Conservation (phyloP, 1,284 basidiomycete species). For the Ustilago hordei region DNA sequence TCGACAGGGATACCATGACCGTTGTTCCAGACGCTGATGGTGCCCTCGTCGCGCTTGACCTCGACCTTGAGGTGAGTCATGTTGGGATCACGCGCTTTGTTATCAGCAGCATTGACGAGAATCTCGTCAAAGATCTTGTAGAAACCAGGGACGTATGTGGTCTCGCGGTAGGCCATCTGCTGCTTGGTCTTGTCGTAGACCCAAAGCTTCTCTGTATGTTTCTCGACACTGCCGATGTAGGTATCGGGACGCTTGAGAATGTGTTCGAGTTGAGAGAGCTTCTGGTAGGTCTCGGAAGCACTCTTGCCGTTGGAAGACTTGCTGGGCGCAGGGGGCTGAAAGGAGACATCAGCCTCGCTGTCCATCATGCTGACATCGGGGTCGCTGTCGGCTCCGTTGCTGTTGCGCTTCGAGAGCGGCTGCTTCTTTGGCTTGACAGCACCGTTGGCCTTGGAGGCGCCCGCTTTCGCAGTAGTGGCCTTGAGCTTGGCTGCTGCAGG, state of each 20-base stretch:
- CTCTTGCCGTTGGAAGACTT: constrained; percentile 74
- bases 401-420: constrained; percentile 76
- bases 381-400: constrained; percentile 69
- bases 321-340: constrained; percentile 30
- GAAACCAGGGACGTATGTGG: constrained; percentile 95
- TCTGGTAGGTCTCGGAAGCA: constrained; percentile 91
- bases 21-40: constrained; percentile 95
- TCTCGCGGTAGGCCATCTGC: constrained; percentile 73
- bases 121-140: constrained; percentile 99
- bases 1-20: constrained; percentile 95
- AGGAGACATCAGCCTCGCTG: constrained; percentile 43
- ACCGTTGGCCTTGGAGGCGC: constrained; percentile 68
- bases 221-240: constrained; percentile 79
- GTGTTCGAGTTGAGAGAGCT: constrained; percentile 96
- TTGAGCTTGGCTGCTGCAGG: constrained; percentile 27
- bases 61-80: constrained; percentile 71
- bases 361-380: constrained; percentile 71
- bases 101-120: constrained; percentile 98
- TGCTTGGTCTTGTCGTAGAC: constrained; percentile 63
- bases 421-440: constrained; percentile 77
- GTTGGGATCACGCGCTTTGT: constrained; percentile 77
- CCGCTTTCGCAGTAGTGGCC: constrained; percentile 69
- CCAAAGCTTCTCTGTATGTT: constrained; percentile 67
- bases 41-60: constrained; percentile 85
- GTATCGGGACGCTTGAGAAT: constrained; percentile 96